Conservation (phyloP, 1,284 basidiomycete species). For the Trichosporon coremiiforme region DNA sequence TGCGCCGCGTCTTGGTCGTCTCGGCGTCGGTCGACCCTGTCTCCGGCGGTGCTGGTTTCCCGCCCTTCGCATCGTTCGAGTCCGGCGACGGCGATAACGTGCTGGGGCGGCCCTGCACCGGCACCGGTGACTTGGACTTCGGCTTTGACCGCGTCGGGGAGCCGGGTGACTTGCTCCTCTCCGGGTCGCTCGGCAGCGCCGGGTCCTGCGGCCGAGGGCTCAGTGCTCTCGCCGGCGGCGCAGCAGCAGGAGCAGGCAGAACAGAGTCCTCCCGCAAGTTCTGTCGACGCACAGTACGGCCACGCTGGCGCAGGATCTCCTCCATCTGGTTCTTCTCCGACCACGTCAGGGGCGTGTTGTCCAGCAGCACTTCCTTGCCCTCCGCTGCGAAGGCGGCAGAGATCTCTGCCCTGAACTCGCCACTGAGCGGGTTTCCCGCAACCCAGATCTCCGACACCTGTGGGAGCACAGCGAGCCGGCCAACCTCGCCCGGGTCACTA, state of each 20-base stretch:
- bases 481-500: conserved; percentile 81
- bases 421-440: conserved; percentile 76
- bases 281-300: not conserved
- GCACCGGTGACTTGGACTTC: not conserved
- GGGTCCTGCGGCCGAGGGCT: not conserved
- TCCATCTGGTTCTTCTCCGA: conserved; percentile 63
- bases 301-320: conserved; percentile 24
- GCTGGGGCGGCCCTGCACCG: not conserved
- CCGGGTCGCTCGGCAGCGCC: not conserved
- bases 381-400: conserved; percentile 83
- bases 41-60: not conserved
- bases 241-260: not conserved
- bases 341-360: conserved; percentile 72
- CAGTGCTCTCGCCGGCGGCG: not conserved
- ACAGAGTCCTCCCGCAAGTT: not conserved
- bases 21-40: not conserved
- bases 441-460: conserved; percentile 76
- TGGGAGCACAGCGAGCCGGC: conserved; percentile 76
- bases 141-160: not conserved
- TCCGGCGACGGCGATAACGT: not conserved
- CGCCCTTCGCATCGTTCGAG: not conserved
- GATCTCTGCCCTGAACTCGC: conserved; percentile 72
- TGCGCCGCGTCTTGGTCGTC: not conserved
- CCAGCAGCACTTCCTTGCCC: conserved; percentile 66
- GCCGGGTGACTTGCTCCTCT: not conserved